These are phyloP conservation scores for Carnegiea gigantea DNA, from an alignment of 179 eudicot species.

Conservation along the genomic window DNA sequence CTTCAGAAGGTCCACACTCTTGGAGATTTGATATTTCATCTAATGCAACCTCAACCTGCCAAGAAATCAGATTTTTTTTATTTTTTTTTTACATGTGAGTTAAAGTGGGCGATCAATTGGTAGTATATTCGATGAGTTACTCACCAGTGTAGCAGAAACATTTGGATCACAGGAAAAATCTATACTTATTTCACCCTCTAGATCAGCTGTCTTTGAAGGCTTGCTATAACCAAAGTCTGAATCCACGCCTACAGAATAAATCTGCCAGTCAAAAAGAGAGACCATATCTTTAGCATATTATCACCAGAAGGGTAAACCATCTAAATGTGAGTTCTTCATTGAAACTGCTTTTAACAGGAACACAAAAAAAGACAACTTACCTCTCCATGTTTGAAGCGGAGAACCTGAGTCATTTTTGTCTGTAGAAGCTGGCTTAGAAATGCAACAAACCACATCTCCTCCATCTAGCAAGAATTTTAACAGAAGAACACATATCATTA, in stretches of 20 bases:
- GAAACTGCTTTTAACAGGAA: neutral
- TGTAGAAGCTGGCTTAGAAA: conserved; percentile 71
- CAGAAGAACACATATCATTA: neutral
- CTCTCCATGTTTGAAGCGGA: conserved; percentile 83
- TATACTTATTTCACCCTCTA: conserved; percentile 70
- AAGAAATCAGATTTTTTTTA: neutral
- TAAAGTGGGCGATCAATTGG: conserved; percentile 5
- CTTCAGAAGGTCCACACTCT: conserved; percentile 79
- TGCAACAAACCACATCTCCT: conserved; percentile 59
- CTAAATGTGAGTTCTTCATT: neutral
- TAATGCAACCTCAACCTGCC: conserved; percentile 76
- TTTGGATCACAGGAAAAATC: conserved; percentile 86
- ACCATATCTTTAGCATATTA: neutral
- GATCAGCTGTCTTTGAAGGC: conserved; percentile 67
- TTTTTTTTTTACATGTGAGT: neutral
- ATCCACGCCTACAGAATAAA: conserved; percentile 67
- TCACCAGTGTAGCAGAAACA: conserved; percentile 60
- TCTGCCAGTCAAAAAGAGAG: conserved; percentile 36
- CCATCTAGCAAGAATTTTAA: conserved; percentile 42
- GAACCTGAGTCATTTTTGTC: conserved; percentile 67
- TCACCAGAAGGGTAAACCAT: neutral
- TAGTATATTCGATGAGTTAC: conserved; percentile 10
- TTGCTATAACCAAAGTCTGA: conserved; percentile 76
- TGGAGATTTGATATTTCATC: conserved; percentile 79
- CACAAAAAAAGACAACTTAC: conserved; percentile 25